Conservation (phyloP, 176 grass and related monocot species). For the Coix lacrymajobi region DNA sequence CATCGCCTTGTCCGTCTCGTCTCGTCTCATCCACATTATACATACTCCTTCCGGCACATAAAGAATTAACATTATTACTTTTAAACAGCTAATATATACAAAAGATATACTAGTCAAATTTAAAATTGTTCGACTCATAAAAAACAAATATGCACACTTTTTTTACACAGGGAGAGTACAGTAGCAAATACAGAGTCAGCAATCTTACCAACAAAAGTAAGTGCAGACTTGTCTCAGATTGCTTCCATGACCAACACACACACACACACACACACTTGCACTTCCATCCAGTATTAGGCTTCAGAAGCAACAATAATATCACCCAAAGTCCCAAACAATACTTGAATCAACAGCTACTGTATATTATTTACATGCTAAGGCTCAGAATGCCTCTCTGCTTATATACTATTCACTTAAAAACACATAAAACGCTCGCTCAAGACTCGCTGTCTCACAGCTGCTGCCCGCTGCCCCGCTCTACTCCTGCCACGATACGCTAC, state of each 20-base stretch:
- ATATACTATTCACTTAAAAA: background rate
- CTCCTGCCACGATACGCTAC: background rate
- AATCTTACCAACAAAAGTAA: background rate
- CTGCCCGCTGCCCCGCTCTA: background rate
- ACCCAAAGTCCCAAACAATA: background rate
- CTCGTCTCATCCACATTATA: background rate
- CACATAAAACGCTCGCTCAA: background rate
- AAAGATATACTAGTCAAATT: no score
- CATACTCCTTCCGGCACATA: background rate
- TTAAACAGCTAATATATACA: no score
- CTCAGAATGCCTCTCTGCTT: background rate
- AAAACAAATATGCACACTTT: background rate
- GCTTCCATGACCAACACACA: no score
- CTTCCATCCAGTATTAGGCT: background rate
- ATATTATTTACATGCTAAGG: background rate
- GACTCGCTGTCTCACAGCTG: background rate
- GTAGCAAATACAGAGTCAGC: background rate
- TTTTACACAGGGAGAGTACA: background rate
- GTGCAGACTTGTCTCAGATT: background rate
- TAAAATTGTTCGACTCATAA: background rate
- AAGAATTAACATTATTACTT: no score
- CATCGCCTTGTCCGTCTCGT: background rate
- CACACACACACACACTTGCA: no score
- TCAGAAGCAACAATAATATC: background rate
- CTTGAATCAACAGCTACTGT: background rate